These are phyloP conservation scores for Tillandsia leiboldiana DNA, from an alignment of 176 grass and related monocot genomes.

Conservation along the genomic window DNA sequence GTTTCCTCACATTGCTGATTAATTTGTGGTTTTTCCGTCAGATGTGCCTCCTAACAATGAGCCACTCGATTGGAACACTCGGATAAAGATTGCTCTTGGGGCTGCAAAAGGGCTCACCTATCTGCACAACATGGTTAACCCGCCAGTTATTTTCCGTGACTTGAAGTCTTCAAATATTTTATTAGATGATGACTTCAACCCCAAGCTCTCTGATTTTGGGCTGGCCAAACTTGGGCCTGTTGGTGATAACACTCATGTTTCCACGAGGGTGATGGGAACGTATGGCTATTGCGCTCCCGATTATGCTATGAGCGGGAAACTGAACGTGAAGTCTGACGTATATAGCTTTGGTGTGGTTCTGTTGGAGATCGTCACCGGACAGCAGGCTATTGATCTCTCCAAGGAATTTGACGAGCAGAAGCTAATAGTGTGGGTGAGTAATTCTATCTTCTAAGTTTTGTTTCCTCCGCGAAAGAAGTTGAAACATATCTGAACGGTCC, in stretches of 20 bases:
- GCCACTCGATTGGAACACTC: slow-evolving; percentile 57
- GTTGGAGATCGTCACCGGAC: no score
- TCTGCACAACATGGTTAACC: slow-evolving; percentile 49
- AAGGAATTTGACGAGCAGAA: no score
- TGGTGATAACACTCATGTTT: slow-evolving; percentile 75
- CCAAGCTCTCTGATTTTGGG: slow-evolving; percentile 74
- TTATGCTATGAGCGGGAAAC: slow-evolving; percentile 55
- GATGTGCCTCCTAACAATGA: slow-evolving; percentile 42
- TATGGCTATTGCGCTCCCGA: slow-evolving; percentile 83
- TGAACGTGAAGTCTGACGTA: slow-evolving; percentile 64
- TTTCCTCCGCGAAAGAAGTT: no score
- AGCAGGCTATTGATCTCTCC: no score
- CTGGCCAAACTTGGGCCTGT: slow-evolving; percentile 77
- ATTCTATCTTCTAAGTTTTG: no score
- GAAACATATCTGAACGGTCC: no score
- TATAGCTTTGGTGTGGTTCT: slow-evolving; percentile 54
- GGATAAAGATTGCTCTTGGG: slow-evolving; percentile 70
- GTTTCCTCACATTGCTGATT: background rate
- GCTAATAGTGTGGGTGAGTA: no score
- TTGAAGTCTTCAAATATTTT: slow-evolving; percentile 84
- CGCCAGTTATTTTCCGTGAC: slow-evolving; percentile 71
- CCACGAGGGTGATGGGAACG: slow-evolving; percentile 77
- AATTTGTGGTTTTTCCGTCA: slow-evolving; percentile 18
- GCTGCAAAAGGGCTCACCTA: slow-evolving; percentile 75
- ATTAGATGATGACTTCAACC: slow-evolving; percentile 53